Conservation (phyloP, 108 stramenopile genomes). For the Hondaea fermentalgiana region DNA sequence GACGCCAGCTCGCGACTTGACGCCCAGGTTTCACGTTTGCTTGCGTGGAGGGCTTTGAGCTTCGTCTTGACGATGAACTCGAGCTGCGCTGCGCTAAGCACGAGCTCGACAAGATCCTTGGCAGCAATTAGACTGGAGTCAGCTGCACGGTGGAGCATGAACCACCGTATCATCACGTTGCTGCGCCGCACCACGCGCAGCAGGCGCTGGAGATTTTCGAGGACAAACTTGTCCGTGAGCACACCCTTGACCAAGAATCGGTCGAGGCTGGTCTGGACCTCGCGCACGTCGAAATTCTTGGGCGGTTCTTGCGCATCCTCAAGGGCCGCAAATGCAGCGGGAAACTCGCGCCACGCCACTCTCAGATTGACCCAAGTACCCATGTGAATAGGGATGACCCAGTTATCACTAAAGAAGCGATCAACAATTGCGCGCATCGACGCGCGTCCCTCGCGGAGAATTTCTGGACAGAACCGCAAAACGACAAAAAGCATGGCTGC, state of each 20-base stretch:
- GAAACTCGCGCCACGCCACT: conserved; percentile 47
- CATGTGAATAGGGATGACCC: conserved; percentile 50
- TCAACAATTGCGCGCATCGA: conserved; percentile 56
- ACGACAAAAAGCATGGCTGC: conserved; percentile 58
- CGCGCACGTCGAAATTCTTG: neutral
- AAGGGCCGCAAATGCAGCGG: conserved; percentile 46
- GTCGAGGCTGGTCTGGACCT: conserved; percentile 20
- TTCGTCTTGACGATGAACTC: conserved; percentile 48
- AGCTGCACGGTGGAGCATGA: conserved; percentile 53
- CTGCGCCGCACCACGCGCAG: conserved; percentile 40
- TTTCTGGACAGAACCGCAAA: conserved; percentile 48
- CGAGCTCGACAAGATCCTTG: conserved; percentile 43
- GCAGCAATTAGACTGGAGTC: conserved; percentile 26
- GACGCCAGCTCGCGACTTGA: conserved; percentile 24
- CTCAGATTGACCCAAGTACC: conserved; percentile 52
- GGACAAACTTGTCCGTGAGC: conserved; percentile 46
- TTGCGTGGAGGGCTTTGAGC: conserved; percentile 37
- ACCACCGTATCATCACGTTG: conserved; percentile 57
- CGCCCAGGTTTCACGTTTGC: conserved; percentile 47
- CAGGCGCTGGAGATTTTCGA: conserved; percentile 43
- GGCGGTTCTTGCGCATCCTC: conserved; percentile 18
- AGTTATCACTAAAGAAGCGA: conserved; percentile 59
- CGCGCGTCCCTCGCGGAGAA: conserved; percentile 31
- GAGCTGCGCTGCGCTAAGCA: conserved; percentile 52
- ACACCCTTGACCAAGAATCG: conserved; percentile 27